Conservation (phyloP, 164 flowering plant species). For the Magnolia officinalis region DNA sequence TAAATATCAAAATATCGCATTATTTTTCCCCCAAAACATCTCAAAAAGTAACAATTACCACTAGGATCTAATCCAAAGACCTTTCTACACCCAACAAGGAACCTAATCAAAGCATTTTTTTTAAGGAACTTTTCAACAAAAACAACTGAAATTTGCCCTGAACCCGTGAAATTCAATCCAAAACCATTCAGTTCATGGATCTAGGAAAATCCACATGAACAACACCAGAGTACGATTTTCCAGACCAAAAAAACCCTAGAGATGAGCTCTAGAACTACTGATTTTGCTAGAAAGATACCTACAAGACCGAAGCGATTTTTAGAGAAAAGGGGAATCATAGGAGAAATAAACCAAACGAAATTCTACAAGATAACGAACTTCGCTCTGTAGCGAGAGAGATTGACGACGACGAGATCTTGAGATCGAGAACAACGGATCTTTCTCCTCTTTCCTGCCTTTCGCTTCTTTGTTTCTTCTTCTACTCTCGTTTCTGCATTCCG, state of each 20-base stretch:
- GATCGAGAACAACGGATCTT: neutral
- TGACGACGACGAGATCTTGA: neutral
- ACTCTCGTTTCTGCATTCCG: neutral
- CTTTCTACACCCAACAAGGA: neutral
- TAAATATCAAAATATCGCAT: neutral
- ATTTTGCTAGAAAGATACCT: neutral
- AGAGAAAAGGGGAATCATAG: neutral
- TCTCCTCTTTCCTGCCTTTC: neutral
- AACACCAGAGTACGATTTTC: neutral
- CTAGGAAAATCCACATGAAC: neutral
- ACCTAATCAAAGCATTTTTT: neutral
- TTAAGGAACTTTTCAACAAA: neutral
- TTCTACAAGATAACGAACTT: conserved; percentile 8
- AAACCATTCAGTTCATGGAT: neutral
- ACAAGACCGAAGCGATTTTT: neutral
- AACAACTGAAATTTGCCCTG: neutral
- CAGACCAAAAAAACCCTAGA: neutral
- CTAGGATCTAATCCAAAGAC: neutral
- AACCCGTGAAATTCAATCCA: neutral
- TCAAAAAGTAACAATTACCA: neutral
- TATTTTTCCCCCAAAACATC: neutral
- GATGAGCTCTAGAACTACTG: neutral
- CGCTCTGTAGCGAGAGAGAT: conserved; percentile 2
- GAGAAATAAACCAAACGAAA: neutral
- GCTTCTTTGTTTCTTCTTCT: neutral